phyloP scores from a whole-genome alignment of 148 eudicot genomes.

The Camellia granthamiana region DNA sequence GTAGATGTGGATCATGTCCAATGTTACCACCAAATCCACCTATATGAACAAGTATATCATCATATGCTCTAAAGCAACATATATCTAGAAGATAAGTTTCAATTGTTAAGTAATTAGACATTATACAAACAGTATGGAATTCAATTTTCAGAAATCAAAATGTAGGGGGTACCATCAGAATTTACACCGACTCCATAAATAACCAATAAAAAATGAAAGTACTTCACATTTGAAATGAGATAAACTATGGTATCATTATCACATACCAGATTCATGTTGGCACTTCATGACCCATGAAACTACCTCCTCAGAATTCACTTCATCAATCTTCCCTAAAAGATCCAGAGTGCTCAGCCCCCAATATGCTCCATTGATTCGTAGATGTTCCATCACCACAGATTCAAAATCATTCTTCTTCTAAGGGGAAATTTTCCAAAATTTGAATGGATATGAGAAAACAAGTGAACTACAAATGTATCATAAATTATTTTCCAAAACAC shows the following conservation, averaged over 20 bases:
- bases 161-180: background rate
- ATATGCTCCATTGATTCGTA: slow-evolving; percentile 85
- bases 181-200: background rate
- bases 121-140: too few species aligned
- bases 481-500: too few species aligned
- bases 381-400: slow-evolving; percentile 85
- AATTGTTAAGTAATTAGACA: background rate
- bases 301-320: slow-evolving; percentile 68
- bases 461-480: too few species aligned
- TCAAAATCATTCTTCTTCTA: slow-evolving; percentile 67
- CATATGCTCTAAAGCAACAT: too few species aligned
- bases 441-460: too few species aligned
- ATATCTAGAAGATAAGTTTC: too few species aligned
- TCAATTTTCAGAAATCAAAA: background rate
- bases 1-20: slow-evolving; percentile 91
- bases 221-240: too few species aligned
- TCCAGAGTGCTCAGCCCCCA: slow-evolving; percentile 95
- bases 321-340: slow-evolving; percentile 73
- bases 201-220: background rate
- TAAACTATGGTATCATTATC: too few species aligned
- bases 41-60: too few species aligned
- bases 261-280: slow-evolving; percentile 83
- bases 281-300: slow-evolving; percentile 90
- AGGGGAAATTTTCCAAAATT: too few species aligned
- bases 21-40: slow-evolving; percentile 85